Conservation (phyloP, 1,284 basidiomycete species). For the Cystobasidium sp. region DNA sequence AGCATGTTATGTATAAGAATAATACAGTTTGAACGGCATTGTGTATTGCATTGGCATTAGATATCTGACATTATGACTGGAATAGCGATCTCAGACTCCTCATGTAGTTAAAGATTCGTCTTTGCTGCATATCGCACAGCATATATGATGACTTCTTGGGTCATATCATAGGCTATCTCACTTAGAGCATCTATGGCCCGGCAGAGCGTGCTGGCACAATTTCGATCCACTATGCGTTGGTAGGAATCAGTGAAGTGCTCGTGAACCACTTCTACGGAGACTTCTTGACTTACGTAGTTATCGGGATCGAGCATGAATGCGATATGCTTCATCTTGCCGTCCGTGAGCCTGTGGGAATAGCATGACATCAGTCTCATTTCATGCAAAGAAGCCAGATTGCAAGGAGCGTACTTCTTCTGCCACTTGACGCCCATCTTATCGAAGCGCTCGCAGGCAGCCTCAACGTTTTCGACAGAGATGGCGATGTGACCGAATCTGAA, state of each 20-base stretch:
- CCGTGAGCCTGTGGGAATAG: conserved; percentile 16
- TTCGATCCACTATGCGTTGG: conserved; percentile 8
- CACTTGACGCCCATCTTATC: conserved; percentile 80
- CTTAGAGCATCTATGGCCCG: conserved; percentile 14
- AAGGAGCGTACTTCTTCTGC: conserved; percentile 68
- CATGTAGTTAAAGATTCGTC: no score
- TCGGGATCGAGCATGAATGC: conserved; percentile 39
- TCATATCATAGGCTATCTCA: not conserved
- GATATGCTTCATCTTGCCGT: conserved; percentile 46
- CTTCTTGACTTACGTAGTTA: conserved; percentile 24
- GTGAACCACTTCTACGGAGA: not conserved
- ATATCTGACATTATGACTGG: no score
- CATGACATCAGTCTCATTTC: not conserved
- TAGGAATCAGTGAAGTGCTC: not conserved
- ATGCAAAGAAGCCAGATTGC: not conserved
- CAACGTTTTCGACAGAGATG: conserved; percentile 79
- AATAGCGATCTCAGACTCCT: no score
- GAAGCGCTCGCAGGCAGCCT: conserved; percentile 81
- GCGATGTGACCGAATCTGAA: conserved; percentile 64
- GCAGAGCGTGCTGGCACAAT: conserved; percentile 28
- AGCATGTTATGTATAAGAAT: no score
- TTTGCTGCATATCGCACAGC: no score
- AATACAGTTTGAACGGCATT: no score
- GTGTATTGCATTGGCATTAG: no score
- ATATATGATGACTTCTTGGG: not conserved